Conservation (phyloP, 345 rosid genomes). For the Ceriops zippeliana region DNA sequence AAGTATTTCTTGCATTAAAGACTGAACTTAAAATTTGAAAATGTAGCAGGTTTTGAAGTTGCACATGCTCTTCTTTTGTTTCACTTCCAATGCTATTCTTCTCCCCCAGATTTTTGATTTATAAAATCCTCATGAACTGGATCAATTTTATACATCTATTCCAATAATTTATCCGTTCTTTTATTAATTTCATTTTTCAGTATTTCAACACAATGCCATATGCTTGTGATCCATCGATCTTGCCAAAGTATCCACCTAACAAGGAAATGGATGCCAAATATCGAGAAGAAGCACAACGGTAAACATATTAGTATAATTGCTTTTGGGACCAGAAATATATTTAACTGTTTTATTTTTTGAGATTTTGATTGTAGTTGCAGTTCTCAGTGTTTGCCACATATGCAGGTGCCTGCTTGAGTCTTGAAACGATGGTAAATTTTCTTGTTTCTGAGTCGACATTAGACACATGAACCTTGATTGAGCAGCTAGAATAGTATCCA, state of each 20-base stretch:
- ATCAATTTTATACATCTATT: too few relatives aligned
- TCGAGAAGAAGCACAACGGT: conserved; percentile 64
- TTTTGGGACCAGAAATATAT: too few relatives aligned
- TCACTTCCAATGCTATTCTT: not conserved
- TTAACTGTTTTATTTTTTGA: not conserved
- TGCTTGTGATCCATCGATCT: conserved; percentile 63
- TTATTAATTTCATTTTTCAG: conserved; percentile 26
- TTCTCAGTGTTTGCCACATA: not conserved
- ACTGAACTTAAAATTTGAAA: not conserved
- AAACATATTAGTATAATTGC: not conserved
- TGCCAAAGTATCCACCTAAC: conserved; percentile 74
- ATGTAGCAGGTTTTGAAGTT: not conserved
- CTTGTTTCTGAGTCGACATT: not conserved
- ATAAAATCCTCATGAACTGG: not conserved
- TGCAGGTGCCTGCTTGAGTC: not conserved
- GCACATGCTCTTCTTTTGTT: not conserved
- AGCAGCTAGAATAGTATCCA: not conserved
- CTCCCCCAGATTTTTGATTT: not conserved
- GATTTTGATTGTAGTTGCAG: not conserved
- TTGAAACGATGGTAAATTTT: not conserved
- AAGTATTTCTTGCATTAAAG: not conserved
- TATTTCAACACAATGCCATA: conserved; percentile 57
- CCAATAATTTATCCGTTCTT: not conserved
- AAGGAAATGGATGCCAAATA: conserved; percentile 74
- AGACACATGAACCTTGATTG: not conserved